Percentiles rank a stretch among this genome's conserved stretches.
These are phyloP conservation scores for Acanthamoeba castellanii DNA, from an alignment of 208 protist genomes.

Conservation along the genomic window DNA sequence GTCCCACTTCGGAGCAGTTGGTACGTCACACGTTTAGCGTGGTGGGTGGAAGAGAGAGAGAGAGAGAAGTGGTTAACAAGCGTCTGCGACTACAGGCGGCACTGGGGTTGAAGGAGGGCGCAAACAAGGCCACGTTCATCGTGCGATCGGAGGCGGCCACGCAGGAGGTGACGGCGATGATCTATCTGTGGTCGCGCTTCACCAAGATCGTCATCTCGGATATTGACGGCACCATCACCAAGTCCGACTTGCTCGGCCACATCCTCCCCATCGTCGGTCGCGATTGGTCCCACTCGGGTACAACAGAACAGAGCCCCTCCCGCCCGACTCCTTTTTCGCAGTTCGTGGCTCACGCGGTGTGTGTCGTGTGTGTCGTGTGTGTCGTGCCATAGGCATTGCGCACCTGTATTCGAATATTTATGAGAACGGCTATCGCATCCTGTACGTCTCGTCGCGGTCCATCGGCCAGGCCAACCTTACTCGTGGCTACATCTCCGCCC, in stretches of 20 bases:
- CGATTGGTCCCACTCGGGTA: conserved; percentile 97
- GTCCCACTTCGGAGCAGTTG: conserved; percentile 93
- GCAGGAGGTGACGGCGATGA: conserved; percentile 89
- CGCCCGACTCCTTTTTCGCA: neutral
- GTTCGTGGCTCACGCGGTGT: neutral
- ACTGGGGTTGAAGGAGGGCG: conserved; percentile 92
- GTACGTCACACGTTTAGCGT: neutral
- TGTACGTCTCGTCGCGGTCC: conserved; percentile 90
- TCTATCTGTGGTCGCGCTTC: conserved; percentile 95
- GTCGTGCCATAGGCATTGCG: conserved; percentile 68
- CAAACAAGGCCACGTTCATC: conserved; percentile 94
- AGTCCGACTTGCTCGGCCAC: conserved; percentile 96
- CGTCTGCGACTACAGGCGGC: conserved; percentile 74
- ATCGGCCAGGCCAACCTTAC: conserved; percentile 86
- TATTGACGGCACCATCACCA: conserved; percentile 99
- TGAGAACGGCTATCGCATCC: conserved; percentile 96
- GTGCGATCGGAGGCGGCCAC: conserved; percentile 89
- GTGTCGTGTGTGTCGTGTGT: neutral
- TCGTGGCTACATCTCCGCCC: conserved; percentile 39
- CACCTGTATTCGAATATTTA: conserved; percentile 95
- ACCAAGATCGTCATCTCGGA: conserved; percentile 97
- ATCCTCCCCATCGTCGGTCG: conserved; percentile 94
- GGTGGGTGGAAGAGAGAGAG: no score
- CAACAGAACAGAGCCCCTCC: conserved; percentile 80
- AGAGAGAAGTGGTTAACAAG: no score